Evolutionary conservation across 176 grass and related monocot genomes (phyloP).

Genomic region (Triticum aestivum): DNA sequence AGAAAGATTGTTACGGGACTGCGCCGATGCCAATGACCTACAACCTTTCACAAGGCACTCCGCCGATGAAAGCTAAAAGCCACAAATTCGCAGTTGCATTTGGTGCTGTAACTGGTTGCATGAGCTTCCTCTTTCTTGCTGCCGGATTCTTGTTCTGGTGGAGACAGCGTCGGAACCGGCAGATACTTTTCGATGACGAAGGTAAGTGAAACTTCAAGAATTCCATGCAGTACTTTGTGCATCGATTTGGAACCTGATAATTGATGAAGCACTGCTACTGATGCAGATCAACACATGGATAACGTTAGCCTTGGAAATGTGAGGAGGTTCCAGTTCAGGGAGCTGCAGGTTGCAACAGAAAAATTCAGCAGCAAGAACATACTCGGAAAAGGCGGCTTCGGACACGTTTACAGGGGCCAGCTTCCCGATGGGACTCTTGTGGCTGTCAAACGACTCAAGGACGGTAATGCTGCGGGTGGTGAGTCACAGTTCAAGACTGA

Average conservation of each 20-base stretch:
- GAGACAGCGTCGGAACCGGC: conserved; percentile 57
- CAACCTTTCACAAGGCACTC: conserved; percentile 64
- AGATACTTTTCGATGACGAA: conserved; percentile 81
- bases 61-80: conserved; percentile 39
- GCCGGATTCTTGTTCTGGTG: conserved; percentile 69
- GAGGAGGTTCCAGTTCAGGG: conserved; percentile 79
- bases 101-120: conserved; percentile 44
- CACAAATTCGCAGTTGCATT: conserved; percentile 75
- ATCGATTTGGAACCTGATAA: neutral
- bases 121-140: conserved; percentile 56
- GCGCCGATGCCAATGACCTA: conserved; percentile 65
- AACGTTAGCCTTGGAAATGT: conserved; percentile 71
- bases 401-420: conserved; percentile 83
- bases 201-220: conserved; percentile 27
- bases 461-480: conserved; percentile 73
- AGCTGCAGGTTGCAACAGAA: conserved; percentile 73
- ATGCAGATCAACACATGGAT: conserved; percentile 62
- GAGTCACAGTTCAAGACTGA: conserved; percentile 90
- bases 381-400: conserved; percentile 92
- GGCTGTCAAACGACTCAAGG: conserved; percentile 89
- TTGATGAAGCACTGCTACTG: neutral
- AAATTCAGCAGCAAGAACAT: conserved; percentile 93
- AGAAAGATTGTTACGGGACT: conserved; percentile 76
- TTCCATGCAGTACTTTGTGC: neutral
- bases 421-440: conserved; percentile 79